phyloP scores from a whole-genome alignment of 345 rosid genomes.

The Populus deltoides region DNA sequence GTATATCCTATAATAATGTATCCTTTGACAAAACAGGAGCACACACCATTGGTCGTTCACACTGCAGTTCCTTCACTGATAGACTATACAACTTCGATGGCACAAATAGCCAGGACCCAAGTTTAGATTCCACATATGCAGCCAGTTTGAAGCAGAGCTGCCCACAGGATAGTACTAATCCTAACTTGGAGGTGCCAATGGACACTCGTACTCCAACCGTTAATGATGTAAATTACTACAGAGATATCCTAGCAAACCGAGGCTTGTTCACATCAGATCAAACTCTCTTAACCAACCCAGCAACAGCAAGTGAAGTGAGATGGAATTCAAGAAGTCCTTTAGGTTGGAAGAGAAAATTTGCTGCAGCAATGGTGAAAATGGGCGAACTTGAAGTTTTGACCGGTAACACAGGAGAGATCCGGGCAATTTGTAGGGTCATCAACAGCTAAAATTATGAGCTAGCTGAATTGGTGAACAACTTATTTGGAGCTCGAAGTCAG shows the following conservation, averaged over 20 bases:
- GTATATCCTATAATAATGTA: no score
- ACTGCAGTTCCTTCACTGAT: constrained; percentile 21
- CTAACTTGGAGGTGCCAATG: constrained; percentile 22
- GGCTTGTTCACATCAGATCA: constrained; percentile 28
- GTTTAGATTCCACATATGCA: not conserved
- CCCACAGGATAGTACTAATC: constrained; percentile 8
- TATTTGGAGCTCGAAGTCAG: no score
- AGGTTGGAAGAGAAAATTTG: constrained; percentile 18
- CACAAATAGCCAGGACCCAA: constrained; percentile 13
- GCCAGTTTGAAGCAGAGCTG: constrained; percentile 21
- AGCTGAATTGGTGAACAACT: no score
- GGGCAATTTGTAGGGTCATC: constrained; percentile 12
- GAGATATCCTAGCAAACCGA: constrained; percentile 12
- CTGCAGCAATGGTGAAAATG: constrained; percentile 30
- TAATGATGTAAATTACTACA: constrained; percentile 14
- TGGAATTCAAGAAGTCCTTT: constrained; percentile 8
- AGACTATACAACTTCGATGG: constrained; percentile 24
- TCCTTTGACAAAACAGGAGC: constrained; percentile 7
- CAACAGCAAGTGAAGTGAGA: constrained; percentile 11
- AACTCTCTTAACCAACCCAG: constrained; percentile 16
- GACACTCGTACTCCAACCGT: constrained; percentile 13
- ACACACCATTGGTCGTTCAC: constrained; percentile 25
- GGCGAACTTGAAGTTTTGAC: constrained; percentile 16
- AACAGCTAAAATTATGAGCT: no score
- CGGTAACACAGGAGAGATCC: constrained; percentile 11